Base-by-base conservation (phyloP, 768 basidiomycete species). In the Serendipita indica region DNA sequence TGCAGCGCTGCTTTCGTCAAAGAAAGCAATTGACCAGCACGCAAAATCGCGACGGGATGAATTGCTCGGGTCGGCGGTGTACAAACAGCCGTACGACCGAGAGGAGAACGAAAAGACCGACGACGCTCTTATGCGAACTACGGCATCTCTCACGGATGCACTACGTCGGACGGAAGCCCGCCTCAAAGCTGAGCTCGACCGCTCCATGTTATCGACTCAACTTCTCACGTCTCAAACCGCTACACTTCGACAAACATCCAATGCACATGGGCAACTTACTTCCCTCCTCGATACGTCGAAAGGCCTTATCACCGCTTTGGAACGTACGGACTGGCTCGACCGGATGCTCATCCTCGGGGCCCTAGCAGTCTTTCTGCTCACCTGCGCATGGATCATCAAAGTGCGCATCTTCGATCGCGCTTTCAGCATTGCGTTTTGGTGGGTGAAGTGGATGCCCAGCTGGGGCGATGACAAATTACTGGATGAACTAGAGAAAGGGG, bases 151-250 rank as follows among this genome's bases (percentile, higher is more conserved):
- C 7, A 97, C 93, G 1, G 84, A 87, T 20, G 81, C 89, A 2
- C 74, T 98, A 6, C 81, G 88, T 46, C 79, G 92, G 33, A 97
- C 93, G 2, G 78, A 90, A 34, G 75, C 73, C 12, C 72, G 90
- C 3, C 89, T 99, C 89, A 89, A 94, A 70, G 80, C 79, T 37
- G 96, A 98, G 66, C 81, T 99, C 2, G 89, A 97, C 65, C 80
- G 82, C 22, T 92, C 89, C 0, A 88, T 93, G 3, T 75, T 94
- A 52, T 81, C 88, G 2, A 77, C 76, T 3, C 92, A 99, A 67
- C 80, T 93, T 67, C 79, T 98, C 34, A 87, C 89, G 86, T 65
- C 39, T 74, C 67, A 16, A 7, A 89, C 89, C 5, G 72, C 80
- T 4, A 81, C 86, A 13, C 78, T 99, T 3, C 75, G 76, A 4